Base-by-base conservation (phyloP, 768 basidiomycete species). In the Cystofilobasidium macerans region DNA sequence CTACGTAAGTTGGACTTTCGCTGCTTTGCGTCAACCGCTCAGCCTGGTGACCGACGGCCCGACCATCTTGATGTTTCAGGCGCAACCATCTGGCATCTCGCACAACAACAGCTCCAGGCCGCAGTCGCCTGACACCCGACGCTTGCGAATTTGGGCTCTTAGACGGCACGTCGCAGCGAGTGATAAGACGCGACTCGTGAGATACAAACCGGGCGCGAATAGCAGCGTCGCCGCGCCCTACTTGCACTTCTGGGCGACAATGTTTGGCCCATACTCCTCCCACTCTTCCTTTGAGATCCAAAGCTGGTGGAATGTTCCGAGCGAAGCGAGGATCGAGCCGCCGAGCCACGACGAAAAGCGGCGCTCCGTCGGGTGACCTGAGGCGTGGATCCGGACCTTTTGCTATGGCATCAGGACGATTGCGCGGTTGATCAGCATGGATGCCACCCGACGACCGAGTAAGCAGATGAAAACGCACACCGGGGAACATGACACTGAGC, bases 341-440 rank as follows among this genome's bases (percentile, higher is more conserved):
- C 95, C 95, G 9, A 99, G 78, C 95, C 95, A 99, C 24, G 87
- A 85, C 18, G 91, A 87, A 75, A 90, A 95, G 64, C 86, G 83
- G 54, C 94, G 83, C 75, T 98, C 95, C 58, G 86, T 81, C 0
- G 88, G 84, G 72, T 91, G 91, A 14, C 92, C 91, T 3, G 95
- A 87, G 0, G 92, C 86, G 71, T 94, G 89, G 45, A 94, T 86
- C 80, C 92, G 93, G 65, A 88, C 83, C 85, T 93, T 76, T 71
- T 77, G 69, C 76, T 77, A 61, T 58, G 40, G 13, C 48, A 33
- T 24, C 13, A 14, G 12, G 14, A 18, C 28, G 16, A 13, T 1
- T 28, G 36, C 43, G 28, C 5, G 18, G 22, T 38, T 42, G 32
- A 28, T n/a, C 36, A 38, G 30, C 3, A 22, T 32, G 3, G 40